These are phyloP conservation scores for Geoglossum cookeanum DNA, from an alignment of 2,329 filamentous ascomycete species.

Conservation along the genomic window DNA sequence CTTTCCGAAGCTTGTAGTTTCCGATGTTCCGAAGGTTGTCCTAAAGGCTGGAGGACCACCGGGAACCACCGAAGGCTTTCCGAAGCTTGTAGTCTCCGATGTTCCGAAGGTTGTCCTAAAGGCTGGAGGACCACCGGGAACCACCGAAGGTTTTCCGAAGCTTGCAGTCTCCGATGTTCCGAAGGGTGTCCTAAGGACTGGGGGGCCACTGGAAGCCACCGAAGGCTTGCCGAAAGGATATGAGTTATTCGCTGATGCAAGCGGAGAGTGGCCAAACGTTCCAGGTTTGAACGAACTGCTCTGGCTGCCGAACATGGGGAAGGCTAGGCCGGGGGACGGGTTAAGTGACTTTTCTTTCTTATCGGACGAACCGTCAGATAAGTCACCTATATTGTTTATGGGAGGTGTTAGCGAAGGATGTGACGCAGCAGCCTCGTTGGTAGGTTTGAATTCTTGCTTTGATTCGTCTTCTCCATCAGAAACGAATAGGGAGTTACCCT, in stretches of 20 bases:
- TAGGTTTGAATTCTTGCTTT: no score
- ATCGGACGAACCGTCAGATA: no score
- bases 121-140: no score
- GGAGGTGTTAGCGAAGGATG: not conserved
- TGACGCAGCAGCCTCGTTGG: not conserved
- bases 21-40: not conserved
- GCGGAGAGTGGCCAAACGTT: not conserved
- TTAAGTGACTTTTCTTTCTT: no score
- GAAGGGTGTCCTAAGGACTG: not conserved
- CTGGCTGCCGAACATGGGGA: not conserved
- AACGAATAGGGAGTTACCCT: conserved; percentile 16
- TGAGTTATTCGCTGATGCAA: not conserved
- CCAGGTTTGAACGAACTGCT: not conserved
- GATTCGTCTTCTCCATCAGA: conserved; percentile 14
- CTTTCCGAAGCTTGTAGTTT: no score
- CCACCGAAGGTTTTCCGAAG: no score
- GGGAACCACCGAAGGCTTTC: no score
- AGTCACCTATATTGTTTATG: not conserved
- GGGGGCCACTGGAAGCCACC: not conserved
- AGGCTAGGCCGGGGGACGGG: not conserved
- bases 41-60: no score
- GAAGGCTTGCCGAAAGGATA: not conserved
- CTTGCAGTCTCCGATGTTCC: not conserved
- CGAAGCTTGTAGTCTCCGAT: not conserved
- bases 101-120: not conserved